These are phyloP conservation scores for Paspalum notatum DNA, from an alignment of 176 grass and related monocot species.

Conservation along the genomic window DNA sequence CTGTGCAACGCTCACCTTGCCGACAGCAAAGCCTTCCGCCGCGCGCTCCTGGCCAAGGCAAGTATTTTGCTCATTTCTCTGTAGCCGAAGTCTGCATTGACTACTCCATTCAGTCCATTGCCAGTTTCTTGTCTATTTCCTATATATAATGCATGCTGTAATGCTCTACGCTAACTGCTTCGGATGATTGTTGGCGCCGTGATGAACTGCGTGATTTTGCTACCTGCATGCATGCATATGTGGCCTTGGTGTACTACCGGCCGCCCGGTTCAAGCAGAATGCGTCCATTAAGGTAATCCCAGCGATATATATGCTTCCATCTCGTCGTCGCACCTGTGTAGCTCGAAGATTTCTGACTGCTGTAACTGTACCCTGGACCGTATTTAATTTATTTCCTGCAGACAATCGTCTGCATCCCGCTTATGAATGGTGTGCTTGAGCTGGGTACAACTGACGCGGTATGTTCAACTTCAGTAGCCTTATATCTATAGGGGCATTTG, in stretches of 20 bases:
- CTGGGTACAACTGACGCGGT: constrained; percentile 72
- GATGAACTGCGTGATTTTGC: background rate
- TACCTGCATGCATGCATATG: background rate
- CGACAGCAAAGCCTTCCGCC: constrained; percentile 53
- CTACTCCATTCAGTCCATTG: too few relatives aligned
- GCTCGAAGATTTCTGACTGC: constrained; percentile 6
- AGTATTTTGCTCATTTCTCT: background rate
- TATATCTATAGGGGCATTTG: too few relatives aligned
- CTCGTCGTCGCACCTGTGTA: background rate
- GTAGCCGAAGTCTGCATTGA: too few relatives aligned
- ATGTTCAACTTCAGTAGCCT: too few relatives aligned
- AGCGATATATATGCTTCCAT: background rate
- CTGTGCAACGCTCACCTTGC: constrained; percentile 67
- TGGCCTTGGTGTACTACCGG: background rate
- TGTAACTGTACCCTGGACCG: background rate
- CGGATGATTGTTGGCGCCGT: background rate
- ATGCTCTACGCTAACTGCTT: background rate
- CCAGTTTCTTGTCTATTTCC: too few relatives aligned
- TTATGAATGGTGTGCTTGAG: constrained; percentile 79
- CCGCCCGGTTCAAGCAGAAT: constrained; percentile 45
- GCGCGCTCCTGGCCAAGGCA: constrained; percentile 81
- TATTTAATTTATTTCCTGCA: constrained; percentile 33
- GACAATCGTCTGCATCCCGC: constrained; percentile 71
- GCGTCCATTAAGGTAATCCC: constrained; percentile 76
- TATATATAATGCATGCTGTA: too few relatives aligned